Base-by-base conservation (phyloP, 768 basidiomycete species). In the Arthromyces matolae region DNA sequence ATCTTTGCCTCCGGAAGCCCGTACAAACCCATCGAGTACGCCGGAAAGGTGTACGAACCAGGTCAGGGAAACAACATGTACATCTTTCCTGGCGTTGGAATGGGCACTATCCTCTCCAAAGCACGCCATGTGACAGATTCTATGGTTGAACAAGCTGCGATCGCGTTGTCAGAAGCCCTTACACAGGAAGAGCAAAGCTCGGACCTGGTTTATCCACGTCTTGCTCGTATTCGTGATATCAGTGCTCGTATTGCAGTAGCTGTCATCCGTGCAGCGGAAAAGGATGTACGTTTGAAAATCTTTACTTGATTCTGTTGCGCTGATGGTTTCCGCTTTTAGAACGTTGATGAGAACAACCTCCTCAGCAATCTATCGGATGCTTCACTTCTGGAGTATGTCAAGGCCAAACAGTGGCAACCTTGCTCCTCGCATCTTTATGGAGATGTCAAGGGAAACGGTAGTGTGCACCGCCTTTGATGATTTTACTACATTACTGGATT, bases 11-110 rank as follows among this genome's bases (percentile, higher is more conserved):
- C 81, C 10, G 88, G 88, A 3, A 80, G 78, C 39, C 88, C 88
- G 0, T 90, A 87, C 70, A 66, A 73, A 14, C 61, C 76, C 3
- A 64, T 81, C 36, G 70, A 71, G 39, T 74, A 67, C 58, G 63
- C 75, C 27, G 78, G 77, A 20, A 75, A 68, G 36, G 51, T 56
- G 0, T 69, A 78, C 51, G 80, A 83, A 52, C 79, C 88, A 1
- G 85, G 83, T 0, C 88, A 90, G 62, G 86, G 86, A 8, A 90
- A 90, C 65, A 90, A 89, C 66, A 84, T 88, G 83, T 83, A 82
- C 64, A 80, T 81, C 56, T 81, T 80, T 65, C 77, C 76, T 14
- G 75, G 76, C 14, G 66, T 87, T 48, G 86, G 84, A 1, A 66
- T 86, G 50, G 84, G 84, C 4, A 57, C 78, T 8, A 80, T 85